A percentile compares a stretch with the other conserved stretches of the same genome.
These are phyloP conservation scores for Ustanciosporium gigantosporum DNA, from an alignment of 1,284 basidiomycete genomes.

Conservation along the genomic window DNA sequence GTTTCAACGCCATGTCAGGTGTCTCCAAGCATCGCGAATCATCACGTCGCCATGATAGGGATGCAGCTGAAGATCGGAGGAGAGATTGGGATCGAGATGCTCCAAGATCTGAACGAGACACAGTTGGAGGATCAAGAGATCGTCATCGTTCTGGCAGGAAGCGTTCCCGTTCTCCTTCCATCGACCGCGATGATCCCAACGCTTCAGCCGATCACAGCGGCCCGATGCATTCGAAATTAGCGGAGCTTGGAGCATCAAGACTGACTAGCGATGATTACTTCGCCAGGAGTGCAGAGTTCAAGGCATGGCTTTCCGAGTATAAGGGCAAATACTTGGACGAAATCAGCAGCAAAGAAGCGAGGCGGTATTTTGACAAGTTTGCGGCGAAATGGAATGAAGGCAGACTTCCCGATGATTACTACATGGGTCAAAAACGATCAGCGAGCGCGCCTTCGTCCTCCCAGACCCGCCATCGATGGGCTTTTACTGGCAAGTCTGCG, in stretches of 20 bases:
- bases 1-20: too few species aligned
- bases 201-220: too few species aligned
- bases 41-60: too few species aligned
- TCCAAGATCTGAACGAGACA: too few species aligned
- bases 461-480: conserved; percentile 36
- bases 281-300: conserved; percentile 36
- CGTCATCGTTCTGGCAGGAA: too few species aligned
- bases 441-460: conserved; percentile 1
- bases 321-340: conserved; percentile 41
- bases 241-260: conserved; percentile 3
- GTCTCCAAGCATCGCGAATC: too few species aligned
- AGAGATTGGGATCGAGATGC: too few species aligned
- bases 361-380: conserved; percentile 42
- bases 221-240: too few species aligned
- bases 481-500: conserved; percentile 9
- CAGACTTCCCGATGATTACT: conserved; percentile 11
- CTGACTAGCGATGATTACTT: conserved; percentile 34
- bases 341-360: conserved; percentile 26
- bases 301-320: conserved; percentile 33
- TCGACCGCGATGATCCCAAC: too few species aligned
- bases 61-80: too few species aligned
- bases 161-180: too few species aligned
- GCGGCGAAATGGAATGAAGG: conserved; percentile 35
- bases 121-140: too few species aligned
- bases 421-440: conserved; percentile 7